Percentiles rank a stretch among this genome's conserved stretches.
Evolutionary conservation across 768 basidiomycete species (phyloP).

Genomic region (Boletus subcaerulescens): DNA sequence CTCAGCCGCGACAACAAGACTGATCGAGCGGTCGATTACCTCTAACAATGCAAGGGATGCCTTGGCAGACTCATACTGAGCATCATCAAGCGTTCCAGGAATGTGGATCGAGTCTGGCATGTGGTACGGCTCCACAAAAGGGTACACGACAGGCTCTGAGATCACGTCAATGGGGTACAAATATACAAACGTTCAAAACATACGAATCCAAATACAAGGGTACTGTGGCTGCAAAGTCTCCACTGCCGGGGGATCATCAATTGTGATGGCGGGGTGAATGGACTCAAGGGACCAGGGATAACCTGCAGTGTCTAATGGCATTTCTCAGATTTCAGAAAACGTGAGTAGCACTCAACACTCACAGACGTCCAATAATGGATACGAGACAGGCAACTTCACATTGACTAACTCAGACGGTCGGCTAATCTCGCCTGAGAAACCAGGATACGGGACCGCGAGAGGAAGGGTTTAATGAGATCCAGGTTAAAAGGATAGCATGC

Average conservation of each 20-base stretch:
- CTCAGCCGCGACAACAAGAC: slow-evolving; percentile 1
- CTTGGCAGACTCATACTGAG: neutral
- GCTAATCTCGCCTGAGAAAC: slow-evolving; percentile 1
- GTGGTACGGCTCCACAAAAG: slow-evolving; percentile 15
- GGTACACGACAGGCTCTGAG: slow-evolving; percentile 16
- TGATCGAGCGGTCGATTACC: slow-evolving; percentile 3
- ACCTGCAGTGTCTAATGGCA: slow-evolving; percentile 14
- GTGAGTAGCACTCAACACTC: slow-evolving; percentile 5
- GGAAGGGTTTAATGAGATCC: slow-evolving; percentile 34
- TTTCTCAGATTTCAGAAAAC: neutral
- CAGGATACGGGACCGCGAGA: slow-evolving; percentile 14
- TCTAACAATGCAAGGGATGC: slow-evolving; percentile 5
- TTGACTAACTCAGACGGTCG: neutral
- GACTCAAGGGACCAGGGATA: slow-evolving; percentile 29
- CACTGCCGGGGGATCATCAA: neutral
- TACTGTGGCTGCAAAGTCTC: slow-evolving; percentile 8
- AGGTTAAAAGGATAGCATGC: slow-evolving; percentile 41
- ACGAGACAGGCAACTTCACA: slow-evolving; percentile 14
- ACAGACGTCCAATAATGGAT: slow-evolving; percentile 37
- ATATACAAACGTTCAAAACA: slow-evolving; percentile 2
- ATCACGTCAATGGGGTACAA: neutral
- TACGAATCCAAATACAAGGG: slow-evolving; percentile 26
- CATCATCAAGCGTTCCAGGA: slow-evolving; percentile 8
- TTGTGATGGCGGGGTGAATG: slow-evolving; percentile 20
- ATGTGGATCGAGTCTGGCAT: neutral